Evolutionary conservation across 139 green algal species (phyloP).

Genomic region (Coelastrella sp.): DNA sequence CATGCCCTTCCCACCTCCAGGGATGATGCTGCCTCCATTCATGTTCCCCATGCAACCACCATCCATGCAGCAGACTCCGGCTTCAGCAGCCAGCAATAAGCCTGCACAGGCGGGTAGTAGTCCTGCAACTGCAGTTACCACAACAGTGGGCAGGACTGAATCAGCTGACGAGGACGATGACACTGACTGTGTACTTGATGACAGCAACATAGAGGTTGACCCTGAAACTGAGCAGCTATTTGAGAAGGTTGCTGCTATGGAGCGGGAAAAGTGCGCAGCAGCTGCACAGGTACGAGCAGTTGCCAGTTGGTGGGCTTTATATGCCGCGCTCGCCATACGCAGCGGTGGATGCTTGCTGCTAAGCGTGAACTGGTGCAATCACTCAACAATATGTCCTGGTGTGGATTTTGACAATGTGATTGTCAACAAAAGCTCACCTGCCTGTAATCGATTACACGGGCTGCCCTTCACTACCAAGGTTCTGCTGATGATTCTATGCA

Average conservation of each 20-base stretch:
- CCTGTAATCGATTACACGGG: too few species aligned
- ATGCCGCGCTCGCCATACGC: too few species aligned
- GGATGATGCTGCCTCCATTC: not conserved
- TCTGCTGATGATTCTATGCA: too few species aligned
- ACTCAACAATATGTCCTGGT: too few species aligned
- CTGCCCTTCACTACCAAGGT: too few species aligned
- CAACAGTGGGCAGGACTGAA: not conserved
- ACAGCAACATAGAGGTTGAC: not conserved
- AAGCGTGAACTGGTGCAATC: too few species aligned
- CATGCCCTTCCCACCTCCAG: constrained; percentile 8
- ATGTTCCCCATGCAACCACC: constrained; percentile 21
- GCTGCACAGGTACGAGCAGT: not conserved
- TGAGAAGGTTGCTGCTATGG: constrained; percentile 44
- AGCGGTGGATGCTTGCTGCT: too few species aligned
- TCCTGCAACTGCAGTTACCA: not conserved
- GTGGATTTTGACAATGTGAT: too few species aligned
- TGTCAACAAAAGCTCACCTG: too few species aligned
- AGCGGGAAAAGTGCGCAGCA: not conserved
- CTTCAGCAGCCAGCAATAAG: not conserved
- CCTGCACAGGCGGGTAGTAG: not conserved
- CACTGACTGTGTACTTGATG: not conserved
- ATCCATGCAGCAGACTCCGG: not conserved
- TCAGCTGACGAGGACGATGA: not conserved
- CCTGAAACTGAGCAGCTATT: constrained; percentile 5
- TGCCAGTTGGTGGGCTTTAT: not conserved